Base-by-base conservation (phyloP, 176 grass and related monocot genomes). In the Typha latifolia region DNA sequence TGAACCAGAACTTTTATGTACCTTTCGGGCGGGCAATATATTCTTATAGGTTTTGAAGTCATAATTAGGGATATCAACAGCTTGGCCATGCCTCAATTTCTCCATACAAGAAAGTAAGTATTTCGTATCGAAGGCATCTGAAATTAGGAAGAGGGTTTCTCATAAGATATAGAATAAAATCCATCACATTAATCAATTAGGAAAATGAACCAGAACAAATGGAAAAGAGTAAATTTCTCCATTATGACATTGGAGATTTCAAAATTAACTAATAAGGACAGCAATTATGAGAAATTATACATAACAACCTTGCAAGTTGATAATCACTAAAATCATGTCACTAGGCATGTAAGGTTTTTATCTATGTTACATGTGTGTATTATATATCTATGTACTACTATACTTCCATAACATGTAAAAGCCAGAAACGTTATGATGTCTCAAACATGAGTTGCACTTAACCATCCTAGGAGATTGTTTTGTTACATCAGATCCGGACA, bases 91-190 rank as follows among this genome's bases (percentile, higher is more conserved):
- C 67, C 75, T 99, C 52, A 99, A 76, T 21, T 86, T 82, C 80
- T 68, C 78, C 89, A 99, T 86, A 82, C 94, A 93, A 66, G 72
- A 80, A 22, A 99, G 67, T 72, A 99, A 77, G 26, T 66, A 57
- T 49, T 99, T 83, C 18, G 89, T 93, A 70, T 99, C 81, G 43
- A 99, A 99, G 51, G 89, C 94, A 83, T 93, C 94, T 99, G 79
- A 62, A 67, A 69, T 64, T 19, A 75, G 69, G 43, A 59, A 57
- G 16, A 6, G 18, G 53, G 18, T 16, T 63, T n/a, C 15, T 32
- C 48, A 68, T 49, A 22, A 59, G 53, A 21, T n/a, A 59, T 19
- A 21, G 53, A 6, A 59, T 16, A 21, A 6, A n/a, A 19, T 59
- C 16, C 37, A 10, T 59, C 53, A 59, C 11, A 59, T 9, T 3